Evolutionary conservation across 169 alveolate genomes (phyloP).

Genomic region (Cryptosporidium muris): DNA sequence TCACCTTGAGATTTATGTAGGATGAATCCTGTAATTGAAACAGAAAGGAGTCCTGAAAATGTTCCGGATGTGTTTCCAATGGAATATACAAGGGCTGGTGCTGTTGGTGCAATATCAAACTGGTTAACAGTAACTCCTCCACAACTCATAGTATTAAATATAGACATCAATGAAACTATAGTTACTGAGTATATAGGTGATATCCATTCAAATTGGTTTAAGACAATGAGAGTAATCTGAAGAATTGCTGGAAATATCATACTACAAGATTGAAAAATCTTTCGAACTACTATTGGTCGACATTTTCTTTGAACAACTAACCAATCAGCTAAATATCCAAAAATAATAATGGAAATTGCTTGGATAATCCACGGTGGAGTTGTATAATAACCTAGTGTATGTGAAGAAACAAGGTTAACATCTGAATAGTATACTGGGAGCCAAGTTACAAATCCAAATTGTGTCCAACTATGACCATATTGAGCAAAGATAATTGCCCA

Average conservation of each 20-base stretch:
- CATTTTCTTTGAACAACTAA: conserved; percentile 1
- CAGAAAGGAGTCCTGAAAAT: conserved; percentile 57
- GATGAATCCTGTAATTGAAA: conserved; percentile 61
- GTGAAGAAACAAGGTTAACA: conserved; percentile 23
- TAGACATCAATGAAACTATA: conserved; percentile 53
- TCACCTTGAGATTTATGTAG: conserved; percentile 30
- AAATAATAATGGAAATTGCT: conserved; percentile 39
- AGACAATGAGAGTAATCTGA: conserved; percentile 14
- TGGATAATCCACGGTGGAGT: conserved; percentile 69
- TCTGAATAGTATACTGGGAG: conserved; percentile 61
- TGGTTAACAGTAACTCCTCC: conserved; percentile 70
- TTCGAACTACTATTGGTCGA: conserved; percentile 31
- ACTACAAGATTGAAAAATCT: conserved; percentile 51
- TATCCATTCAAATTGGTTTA: conserved; percentile 5
- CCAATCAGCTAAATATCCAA: conserved; percentile 45
- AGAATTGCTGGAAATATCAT: conserved; percentile 46
- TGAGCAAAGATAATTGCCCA: conserved; percentile 49
- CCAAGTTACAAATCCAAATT: conserved; percentile 68
- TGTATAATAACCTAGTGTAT: conserved; percentile 37
- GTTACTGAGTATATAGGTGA: conserved; percentile 35
- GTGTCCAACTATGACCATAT: conserved; percentile 70
- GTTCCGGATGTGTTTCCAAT: conserved; percentile 68
- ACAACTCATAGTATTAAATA: conserved; percentile 62
- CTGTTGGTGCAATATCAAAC: conserved; percentile 61
- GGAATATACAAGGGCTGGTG: conserved; percentile 61